Evolutionary conservation across 495 filamentous ascomycete species (phyloP).

Genomic region (Sporormia fimetaria): DNA sequence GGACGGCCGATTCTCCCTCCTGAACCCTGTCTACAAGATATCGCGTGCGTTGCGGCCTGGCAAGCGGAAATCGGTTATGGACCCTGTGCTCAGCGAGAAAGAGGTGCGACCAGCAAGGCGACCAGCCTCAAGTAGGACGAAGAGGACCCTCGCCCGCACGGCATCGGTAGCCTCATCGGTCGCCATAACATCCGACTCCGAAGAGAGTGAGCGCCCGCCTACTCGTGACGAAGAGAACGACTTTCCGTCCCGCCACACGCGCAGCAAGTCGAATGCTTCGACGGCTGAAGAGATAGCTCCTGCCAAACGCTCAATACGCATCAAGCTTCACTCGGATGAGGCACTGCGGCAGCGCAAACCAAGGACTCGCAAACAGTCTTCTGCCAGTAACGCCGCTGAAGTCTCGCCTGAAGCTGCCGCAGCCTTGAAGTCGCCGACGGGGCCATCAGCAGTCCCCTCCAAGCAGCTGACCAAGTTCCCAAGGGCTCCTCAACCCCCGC

Average conservation of each 20-base stretch:
- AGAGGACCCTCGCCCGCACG: slow-evolving; percentile 17
- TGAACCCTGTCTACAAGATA: slow-evolving; percentile 30
- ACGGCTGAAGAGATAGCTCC: slow-evolving; percentile 50
- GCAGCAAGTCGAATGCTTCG: slow-evolving; percentile 41
- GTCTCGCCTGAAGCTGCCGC: slow-evolving; percentile 36
- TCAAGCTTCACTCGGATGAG: slow-evolving; percentile 83
- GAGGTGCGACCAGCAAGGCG: slow-evolving; percentile 11
- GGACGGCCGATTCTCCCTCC: slow-evolving; percentile 57
- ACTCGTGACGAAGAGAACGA: slow-evolving; percentile 26
- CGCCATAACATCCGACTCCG: slow-evolving; percentile 30
- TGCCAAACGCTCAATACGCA: slow-evolving; percentile 70
- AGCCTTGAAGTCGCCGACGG: slow-evolving; percentile 74
- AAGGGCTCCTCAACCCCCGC: slow-evolving; percentile 73
- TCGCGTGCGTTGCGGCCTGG: slow-evolving; percentile 25
- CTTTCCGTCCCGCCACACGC: slow-evolving; percentile 36
- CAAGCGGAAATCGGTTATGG: slow-evolving; percentile 28
- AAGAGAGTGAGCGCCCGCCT: slow-evolving; percentile 28
- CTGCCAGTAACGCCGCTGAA: slow-evolving; percentile 24
- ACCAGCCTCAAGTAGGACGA: slow-evolving; percentile 18
- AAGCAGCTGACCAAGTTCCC: slow-evolving; percentile 69
- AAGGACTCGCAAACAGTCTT: slow-evolving; percentile 28
- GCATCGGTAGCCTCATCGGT: slow-evolving; percentile 33
- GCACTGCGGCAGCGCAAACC: slow-evolving; percentile 45
- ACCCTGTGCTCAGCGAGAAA: slow-evolving; percentile 24
- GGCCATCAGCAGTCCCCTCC: slow-evolving; percentile 59